Conservation (phyloP, 2,329 filamentous ascomycete species). For the Diaporthe citri region DNA sequence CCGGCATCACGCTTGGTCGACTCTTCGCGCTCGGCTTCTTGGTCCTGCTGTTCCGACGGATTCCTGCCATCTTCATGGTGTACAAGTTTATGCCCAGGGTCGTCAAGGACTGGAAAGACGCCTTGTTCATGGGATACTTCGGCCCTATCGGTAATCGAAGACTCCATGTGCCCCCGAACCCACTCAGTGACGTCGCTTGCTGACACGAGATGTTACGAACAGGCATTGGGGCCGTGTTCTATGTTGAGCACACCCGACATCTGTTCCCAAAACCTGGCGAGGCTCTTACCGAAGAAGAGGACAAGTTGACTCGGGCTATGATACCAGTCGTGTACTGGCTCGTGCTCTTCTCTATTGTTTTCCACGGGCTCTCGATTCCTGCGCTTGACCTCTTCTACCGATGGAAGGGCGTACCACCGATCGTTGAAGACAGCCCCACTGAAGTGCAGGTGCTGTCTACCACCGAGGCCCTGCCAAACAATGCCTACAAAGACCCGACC, state of each 20-base stretch:
- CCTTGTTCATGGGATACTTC: background rate
- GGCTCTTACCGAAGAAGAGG: background rate
- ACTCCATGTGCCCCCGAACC: too few species aligned
- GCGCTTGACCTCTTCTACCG: background rate
- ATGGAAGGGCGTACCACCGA: background rate
- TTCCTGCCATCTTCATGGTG: background rate
- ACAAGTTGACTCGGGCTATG: background rate
- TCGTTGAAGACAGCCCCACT: background rate
- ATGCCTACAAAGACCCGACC: background rate
- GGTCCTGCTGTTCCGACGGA: background rate
- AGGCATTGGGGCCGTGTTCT: background rate
- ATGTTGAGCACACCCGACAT: background rate
- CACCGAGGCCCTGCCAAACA: background rate
- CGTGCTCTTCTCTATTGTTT: background rate
- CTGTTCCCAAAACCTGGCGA: background rate
- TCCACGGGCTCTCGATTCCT: background rate
- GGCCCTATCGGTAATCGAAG: background rate
- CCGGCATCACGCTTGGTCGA: background rate
- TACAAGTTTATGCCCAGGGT: slow-evolving; percentile 3
- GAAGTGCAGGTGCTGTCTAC: background rate
- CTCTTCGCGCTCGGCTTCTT: background rate
- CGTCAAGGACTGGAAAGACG: background rate
- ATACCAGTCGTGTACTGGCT: background rate
- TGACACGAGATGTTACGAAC: background rate
- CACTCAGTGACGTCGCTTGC: background rate